Percentiles rank a stretch among this genome's conserved stretches.
Evolutionary conservation across 2,329 filamentous ascomycete species (phyloP).

Genomic region (Ophiocordyceps sinensis): DNA sequence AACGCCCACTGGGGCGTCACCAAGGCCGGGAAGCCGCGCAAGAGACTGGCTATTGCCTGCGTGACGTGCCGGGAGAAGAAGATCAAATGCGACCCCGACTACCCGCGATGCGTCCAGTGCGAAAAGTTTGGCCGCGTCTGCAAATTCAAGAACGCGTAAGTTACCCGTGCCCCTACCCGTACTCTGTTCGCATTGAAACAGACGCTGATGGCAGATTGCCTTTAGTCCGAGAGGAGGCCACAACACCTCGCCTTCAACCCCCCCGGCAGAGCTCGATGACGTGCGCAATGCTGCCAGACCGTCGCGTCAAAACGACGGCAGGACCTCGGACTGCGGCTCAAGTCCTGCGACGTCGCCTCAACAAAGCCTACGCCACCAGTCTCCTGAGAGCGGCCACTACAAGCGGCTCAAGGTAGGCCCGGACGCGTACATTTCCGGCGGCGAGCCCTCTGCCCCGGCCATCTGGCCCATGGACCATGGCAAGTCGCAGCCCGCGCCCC

Average conservation of each 20-base stretch:
- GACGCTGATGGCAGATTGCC: constrained; percentile 2
- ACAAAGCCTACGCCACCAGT: constrained; percentile 16
- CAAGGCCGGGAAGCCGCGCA: constrained; percentile 85
- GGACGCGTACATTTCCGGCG: constrained; percentile 26
- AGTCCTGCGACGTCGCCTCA: constrained; percentile 35
- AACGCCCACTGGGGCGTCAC: constrained; percentile 91
- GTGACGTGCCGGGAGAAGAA: constrained; percentile 92
- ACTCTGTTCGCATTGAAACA: not conserved
- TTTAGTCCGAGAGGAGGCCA: constrained; percentile 41
- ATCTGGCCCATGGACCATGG: constrained; percentile 20
- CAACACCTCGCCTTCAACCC: constrained; percentile 39
- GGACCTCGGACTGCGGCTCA: constrained; percentile 26
- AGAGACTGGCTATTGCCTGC: constrained; percentile 83
- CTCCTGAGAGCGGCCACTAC: constrained; percentile 20
- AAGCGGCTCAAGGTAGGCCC: constrained; percentile 36
- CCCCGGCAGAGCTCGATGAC: constrained; percentile 35
- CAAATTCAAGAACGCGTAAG: constrained; percentile 76
- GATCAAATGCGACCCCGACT: constrained; percentile 89
- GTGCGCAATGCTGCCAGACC: constrained; percentile 19
- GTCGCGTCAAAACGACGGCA: constrained; percentile 20
- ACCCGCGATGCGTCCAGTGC: constrained; percentile 77
- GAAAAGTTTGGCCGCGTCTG: constrained; percentile 80
- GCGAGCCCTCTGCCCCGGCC: constrained; percentile 16
- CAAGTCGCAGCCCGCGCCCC: constrained; percentile 22
- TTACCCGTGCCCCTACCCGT: constrained; percentile 10